A percentile compares a stretch with the other conserved stretches of the same genome.
Conservation (phyloP, 1,284 basidiomycete genomes). For the Exobasidium cylindrosporum region DNA sequence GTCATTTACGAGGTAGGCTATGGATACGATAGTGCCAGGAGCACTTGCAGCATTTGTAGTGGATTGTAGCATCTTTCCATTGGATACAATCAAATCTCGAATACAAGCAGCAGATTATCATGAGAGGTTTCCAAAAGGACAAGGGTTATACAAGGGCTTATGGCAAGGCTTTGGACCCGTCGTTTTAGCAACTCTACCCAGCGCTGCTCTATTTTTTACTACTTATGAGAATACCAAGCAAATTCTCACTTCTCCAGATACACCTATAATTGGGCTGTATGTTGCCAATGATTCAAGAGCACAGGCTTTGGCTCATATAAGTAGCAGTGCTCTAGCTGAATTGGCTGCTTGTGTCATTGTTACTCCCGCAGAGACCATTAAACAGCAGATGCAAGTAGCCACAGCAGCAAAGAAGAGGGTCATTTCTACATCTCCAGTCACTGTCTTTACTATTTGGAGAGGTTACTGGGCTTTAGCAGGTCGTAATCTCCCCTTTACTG, state of each 20-base stretch:
- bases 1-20: no score
- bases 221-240: slow-evolving; percentile 39
- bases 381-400: slow-evolving; percentile 42
- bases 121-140: slow-evolving; percentile 17
- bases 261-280: slow-evolving; percentile 26
- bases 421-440: background rate
- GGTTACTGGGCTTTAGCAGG: slow-evolving; percentile 41
- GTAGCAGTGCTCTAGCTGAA: slow-evolving; percentile 37
- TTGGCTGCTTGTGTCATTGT: slow-evolving; percentile 39
- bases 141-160: slow-evolving; percentile 18
- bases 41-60: slow-evolving; percentile 21
- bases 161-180: slow-evolving; percentile 25
- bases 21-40: slow-evolving; percentile 17
- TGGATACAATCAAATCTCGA: slow-evolving; percentile 24
- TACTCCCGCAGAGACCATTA: slow-evolving; percentile 47
- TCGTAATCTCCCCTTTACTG: slow-evolving; percentile 47
- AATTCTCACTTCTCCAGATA: slow-evolving; percentile 24
- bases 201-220: slow-evolving; percentile 42
- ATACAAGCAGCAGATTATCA: slow-evolving; percentile 17
- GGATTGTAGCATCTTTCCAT: slow-evolving; percentile 20
- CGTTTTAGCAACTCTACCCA: slow-evolving; percentile 22
- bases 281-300: slow-evolving; percentile 8
- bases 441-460: background rate
- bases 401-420: slow-evolving; percentile 24
- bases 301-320: slow-evolving; percentile 29